Conservation (phyloP, 257 asterid species). For the Mentha longifolia region DNA sequence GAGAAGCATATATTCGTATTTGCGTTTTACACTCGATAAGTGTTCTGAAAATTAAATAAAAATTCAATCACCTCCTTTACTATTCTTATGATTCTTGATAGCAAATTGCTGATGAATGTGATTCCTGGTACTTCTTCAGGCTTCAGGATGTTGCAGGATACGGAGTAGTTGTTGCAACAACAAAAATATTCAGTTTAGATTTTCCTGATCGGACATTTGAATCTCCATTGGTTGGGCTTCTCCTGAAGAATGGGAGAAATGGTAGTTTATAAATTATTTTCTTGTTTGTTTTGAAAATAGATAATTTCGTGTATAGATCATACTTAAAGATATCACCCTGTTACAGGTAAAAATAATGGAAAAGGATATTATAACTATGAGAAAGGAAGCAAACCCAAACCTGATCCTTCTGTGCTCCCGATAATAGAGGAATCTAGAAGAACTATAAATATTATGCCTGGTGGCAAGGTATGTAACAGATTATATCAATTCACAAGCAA, state of each 20-base stretch:
- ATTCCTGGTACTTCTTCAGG: conserved; percentile 51
- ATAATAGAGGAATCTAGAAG: conserved; percentile 87
- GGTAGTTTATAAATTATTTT: conserved; percentile 50
- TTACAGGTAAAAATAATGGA: conserved; percentile 90
- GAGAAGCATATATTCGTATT: conserved; percentile 13
- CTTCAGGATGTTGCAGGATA: conserved; percentile 97
- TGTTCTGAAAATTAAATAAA: conserved; percentile 5
- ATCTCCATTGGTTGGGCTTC: conserved; percentile 78
- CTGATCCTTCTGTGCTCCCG: conserved; percentile 83
- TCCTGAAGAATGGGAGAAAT: conserved; percentile 80
- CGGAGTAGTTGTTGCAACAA: conserved; percentile 79
- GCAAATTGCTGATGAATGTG: conserved; percentile 28
- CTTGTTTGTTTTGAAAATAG: conserved; percentile 24
- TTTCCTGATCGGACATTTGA: conserved; percentile 75
- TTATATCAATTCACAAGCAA: conserved; percentile 14
- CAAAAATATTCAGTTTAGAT: conserved; percentile 55
- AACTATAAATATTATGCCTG: conserved; percentile 81
- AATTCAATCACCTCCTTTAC: not conserved
- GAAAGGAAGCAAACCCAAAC: conserved; percentile 92
- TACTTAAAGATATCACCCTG: conserved; percentile 27
- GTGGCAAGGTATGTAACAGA: conserved; percentile 72
- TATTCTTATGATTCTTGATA: not conserved
- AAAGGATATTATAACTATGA: conserved; percentile 85
- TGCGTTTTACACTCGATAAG: conserved; percentile 13
- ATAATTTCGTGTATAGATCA: conserved; percentile 21